Conservation (phyloP, 495 filamentous ascomycete species). For the Xylaria acuta region DNA sequence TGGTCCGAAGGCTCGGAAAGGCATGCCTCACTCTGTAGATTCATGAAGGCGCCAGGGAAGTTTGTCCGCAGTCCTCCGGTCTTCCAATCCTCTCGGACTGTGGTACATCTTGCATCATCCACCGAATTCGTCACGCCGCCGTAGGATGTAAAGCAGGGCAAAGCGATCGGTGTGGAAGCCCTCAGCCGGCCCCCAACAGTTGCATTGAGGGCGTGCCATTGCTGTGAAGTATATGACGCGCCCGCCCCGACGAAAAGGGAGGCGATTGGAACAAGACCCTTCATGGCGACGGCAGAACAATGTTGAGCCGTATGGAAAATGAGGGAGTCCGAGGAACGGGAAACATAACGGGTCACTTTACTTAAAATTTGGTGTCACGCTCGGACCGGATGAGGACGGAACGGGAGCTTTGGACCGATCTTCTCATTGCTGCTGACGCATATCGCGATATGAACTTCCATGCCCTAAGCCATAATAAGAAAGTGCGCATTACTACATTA, state of each 20-base stretch:
- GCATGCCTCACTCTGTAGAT: slow-evolving; percentile 49
- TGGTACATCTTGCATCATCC: slow-evolving; percentile 38
- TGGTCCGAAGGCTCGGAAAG: slow-evolving; percentile 45
- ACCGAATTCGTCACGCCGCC: slow-evolving; percentile 36
- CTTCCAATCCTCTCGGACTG: slow-evolving; percentile 43
- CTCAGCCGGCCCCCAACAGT: slow-evolving; percentile 36
- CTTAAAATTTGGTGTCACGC: neutral
- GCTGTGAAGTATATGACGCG: slow-evolving; percentile 1
- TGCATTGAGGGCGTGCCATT: slow-evolving; percentile 33
- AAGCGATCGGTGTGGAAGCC: slow-evolving; percentile 31
- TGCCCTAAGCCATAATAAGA: slow-evolving; percentile 18
- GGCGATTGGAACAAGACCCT: slow-evolving; percentile 3
- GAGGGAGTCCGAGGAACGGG: neutral
- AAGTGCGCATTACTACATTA: slow-evolving; percentile 15
- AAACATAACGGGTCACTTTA: neutral
- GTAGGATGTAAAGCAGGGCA: slow-evolving; percentile 45
- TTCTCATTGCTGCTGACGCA: slow-evolving; percentile 9
- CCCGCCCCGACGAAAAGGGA: slow-evolving; percentile 7
- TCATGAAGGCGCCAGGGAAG: slow-evolving; percentile 44
- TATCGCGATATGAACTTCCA: neutral
- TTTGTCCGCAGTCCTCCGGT: slow-evolving; percentile 39
- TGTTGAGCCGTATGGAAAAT: neutral
- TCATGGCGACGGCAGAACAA: slow-evolving; percentile 6
- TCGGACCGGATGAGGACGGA: neutral
- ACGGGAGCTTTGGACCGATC: neutral